A percentile compares a stretch with the other conserved stretches of the same genome.
phyloP scores from a whole-genome alignment of 169 alveolate genomes.

The Plasmodium inui region DNA sequence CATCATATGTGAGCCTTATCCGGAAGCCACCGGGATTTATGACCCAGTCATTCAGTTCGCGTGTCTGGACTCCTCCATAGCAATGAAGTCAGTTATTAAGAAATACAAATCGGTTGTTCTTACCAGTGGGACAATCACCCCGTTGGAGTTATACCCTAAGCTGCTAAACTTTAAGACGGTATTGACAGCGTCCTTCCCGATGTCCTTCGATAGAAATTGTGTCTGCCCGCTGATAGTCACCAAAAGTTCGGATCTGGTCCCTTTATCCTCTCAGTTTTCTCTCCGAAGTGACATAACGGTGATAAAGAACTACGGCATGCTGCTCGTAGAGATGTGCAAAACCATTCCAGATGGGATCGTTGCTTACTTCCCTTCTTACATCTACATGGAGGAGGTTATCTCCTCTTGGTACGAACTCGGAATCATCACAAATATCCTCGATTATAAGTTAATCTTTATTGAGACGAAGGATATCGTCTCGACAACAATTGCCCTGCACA shows the following conservation, averaged over 20 bases:
- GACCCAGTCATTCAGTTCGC: constrained; percentile 95
- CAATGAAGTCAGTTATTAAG: constrained; percentile 94
- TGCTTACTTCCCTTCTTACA: constrained; percentile 96
- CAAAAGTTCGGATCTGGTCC: constrained; percentile 93
- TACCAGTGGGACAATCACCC: constrained; percentile 98
- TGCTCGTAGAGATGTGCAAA: constrained; percentile 92
- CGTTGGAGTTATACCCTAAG: constrained; percentile 96
- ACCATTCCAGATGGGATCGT: constrained; percentile 97
- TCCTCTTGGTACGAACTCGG: constrained; percentile 97
- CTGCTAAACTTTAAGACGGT: constrained; percentile 94
- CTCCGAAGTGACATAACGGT: constrained; percentile 93
- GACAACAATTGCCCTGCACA: constrained; percentile 94
- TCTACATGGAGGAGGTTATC: constrained; percentile 92
- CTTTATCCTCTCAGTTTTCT: constrained; percentile 93
- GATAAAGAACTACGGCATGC: constrained; percentile 93
- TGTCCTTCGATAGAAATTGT: constrained; percentile 95
- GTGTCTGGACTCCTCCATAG: constrained; percentile 97
- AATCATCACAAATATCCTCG: constrained; percentile 91
- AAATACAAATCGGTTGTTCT: constrained; percentile 93
- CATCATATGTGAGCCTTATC: constrained; percentile 96
- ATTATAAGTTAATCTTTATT: constrained; percentile 94
- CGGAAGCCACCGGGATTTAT: constrained; percentile 93
- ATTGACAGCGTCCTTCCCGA: constrained; percentile 93
- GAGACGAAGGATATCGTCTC: constrained; percentile 97
- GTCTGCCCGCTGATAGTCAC: constrained; percentile 96